phyloP scores from a whole-genome alignment of 768 basidiomycete species.

The Galerina sulciceps region DNA sequence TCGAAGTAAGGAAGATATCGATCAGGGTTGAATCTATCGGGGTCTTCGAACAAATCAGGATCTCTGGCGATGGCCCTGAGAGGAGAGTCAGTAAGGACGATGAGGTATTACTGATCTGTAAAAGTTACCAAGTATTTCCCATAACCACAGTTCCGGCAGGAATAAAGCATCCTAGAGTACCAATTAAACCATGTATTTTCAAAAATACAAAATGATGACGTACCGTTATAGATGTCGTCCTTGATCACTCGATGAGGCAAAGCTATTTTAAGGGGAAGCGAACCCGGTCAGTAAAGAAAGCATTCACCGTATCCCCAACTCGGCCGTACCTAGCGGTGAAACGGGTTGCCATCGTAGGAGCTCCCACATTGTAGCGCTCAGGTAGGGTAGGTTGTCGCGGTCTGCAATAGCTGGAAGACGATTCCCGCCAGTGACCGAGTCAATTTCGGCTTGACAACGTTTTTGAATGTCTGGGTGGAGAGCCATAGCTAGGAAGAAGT shows the following conservation, averaged over 20 bases:
- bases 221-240: slow-evolving; percentile 21
- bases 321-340: slow-evolving; percentile 32
- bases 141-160: slow-evolving; percentile 38
- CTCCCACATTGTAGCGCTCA: slow-evolving; percentile 40
- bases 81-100: background rate
- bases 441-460: slow-evolving; percentile 41
- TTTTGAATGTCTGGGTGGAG: slow-evolving; percentile 37
- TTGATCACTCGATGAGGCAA: slow-evolving; percentile 20
- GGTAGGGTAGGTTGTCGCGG: slow-evolving; percentile 32
- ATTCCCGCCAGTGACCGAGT: slow-evolving; percentile 32
- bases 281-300: background rate
- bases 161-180: slow-evolving; percentile 32
- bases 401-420: slow-evolving; percentile 40
- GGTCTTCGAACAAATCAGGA: slow-evolving; percentile 24
- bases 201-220: background rate
- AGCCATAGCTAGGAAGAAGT: slow-evolving; percentile 40
- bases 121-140: slow-evolving; percentile 31
- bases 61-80: slow-evolving; percentile 31
- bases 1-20: slow-evolving; percentile 31
- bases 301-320: background rate
- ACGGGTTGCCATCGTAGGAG: slow-evolving; percentile 35
- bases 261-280: background rate
- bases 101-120: background rate
- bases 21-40: slow-evolving; percentile 29
- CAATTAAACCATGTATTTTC: slow-evolving; percentile 3